Evolutionary conservation across 495 filamentous ascomycete species (phyloP).

Genomic region (Xylaria nigripes): DNA sequence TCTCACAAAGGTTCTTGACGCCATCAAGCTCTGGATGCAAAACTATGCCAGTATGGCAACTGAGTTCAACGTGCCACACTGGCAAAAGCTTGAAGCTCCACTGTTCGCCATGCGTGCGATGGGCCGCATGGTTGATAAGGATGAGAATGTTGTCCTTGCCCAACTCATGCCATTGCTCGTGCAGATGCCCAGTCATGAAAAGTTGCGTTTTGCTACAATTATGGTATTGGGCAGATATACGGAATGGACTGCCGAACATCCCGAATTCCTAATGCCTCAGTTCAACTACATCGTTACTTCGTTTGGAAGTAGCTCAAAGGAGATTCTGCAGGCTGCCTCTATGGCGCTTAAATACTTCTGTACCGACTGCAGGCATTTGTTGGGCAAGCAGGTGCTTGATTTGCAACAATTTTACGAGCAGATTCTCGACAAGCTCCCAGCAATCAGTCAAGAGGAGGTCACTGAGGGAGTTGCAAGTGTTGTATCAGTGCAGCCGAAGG

Average conservation of each 20-base stretch:
- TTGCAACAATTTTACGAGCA: constrained; percentile 88
- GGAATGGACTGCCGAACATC: constrained; percentile 92
- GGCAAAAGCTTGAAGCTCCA: constrained; percentile 93
- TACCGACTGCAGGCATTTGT: constrained; percentile 78
- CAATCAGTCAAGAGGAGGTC: constrained; percentile 83
- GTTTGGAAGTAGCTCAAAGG: constrained; percentile 75
- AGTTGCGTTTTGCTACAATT: constrained; percentile 91
- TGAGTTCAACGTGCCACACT: constrained; percentile 74
- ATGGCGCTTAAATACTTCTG: constrained; percentile 96
- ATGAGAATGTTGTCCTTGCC: constrained; percentile 76
- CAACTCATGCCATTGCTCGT: constrained; percentile 88
- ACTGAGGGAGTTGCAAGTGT: constrained; percentile 92
- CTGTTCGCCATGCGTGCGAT: constrained; percentile 93
- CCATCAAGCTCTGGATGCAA: constrained; percentile 80
- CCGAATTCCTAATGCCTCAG: constrained; percentile 82
- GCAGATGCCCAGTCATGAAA: constrained; percentile 91
- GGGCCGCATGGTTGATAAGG: constrained; percentile 89
- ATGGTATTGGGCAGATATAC: constrained; percentile 96
- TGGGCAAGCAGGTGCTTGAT: constrained; percentile 69
- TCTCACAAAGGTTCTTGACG: constrained; percentile 72
- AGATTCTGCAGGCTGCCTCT: constrained; percentile 84
- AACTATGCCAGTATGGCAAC: constrained; percentile 69
- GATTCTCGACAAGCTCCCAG: constrained; percentile 74
- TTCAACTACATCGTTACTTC: constrained; percentile 89
- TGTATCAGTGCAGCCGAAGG: constrained; percentile 72